Conservation (phyloP, 441 rosid species). For the Gossypium schwendimanii region DNA sequence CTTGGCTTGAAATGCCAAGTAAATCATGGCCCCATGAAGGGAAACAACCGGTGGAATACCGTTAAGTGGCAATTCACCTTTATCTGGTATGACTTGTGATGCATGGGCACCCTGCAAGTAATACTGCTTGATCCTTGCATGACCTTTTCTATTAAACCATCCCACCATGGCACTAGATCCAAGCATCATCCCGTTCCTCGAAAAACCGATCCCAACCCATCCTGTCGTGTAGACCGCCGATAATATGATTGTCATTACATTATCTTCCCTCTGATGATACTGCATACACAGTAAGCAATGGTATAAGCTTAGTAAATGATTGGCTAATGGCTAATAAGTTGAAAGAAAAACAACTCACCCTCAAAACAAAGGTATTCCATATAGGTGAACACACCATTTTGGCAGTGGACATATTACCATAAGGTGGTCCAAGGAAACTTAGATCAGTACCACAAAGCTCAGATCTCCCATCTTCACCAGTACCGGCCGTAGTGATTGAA, state of each 20-base stretch:
- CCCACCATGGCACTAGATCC: constrained; percentile 94
- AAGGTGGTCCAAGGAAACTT: constrained; percentile 77
- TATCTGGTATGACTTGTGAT: constrained; percentile 58
- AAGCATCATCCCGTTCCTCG: constrained; percentile 75
- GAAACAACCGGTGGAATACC: constrained; percentile 69
- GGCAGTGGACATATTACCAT: constrained; percentile 56
- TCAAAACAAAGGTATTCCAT: constrained; percentile 70
- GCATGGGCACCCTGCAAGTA: constrained; percentile 54
- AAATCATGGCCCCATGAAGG: constrained; percentile 65
- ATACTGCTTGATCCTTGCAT: constrained; percentile 64
- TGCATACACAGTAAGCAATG: constrained; percentile 22
- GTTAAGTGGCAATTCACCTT: constrained; percentile 69
- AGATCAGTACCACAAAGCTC: constrained; percentile 54
- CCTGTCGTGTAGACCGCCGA: constrained; percentile 80
- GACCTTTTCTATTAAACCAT: constrained; percentile 76
- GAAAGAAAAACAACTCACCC: constrained; percentile 41
- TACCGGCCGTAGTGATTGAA: constrained; percentile 2
- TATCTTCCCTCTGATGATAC: constrained; percentile 63
- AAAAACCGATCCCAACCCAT: constrained; percentile 92
- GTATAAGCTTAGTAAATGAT: neutral
- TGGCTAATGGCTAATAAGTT: neutral
- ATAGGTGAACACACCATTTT: constrained; percentile 56
- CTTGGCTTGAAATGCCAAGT: constrained; percentile 71
- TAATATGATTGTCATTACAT: constrained; percentile 55
- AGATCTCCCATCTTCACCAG: constrained; percentile 17